Evolutionary conservation across 1,139 yeast species (phyloP), one percentile per base, ranked within the genome.

Genomic region (Taphrina confusa): DNA sequence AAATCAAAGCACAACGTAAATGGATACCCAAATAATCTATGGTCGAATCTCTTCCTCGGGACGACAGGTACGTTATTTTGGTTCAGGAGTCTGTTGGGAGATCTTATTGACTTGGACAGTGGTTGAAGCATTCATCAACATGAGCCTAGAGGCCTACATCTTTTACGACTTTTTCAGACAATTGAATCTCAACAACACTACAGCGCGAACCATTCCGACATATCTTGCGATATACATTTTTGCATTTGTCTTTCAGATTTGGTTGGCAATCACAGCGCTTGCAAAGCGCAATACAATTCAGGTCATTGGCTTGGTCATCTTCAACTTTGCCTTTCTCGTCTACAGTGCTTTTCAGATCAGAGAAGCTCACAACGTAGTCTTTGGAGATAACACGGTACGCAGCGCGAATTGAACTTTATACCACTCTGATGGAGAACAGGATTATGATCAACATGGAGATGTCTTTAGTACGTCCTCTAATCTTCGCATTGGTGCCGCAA

Each of bases 171-270:
- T 46, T 18, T 56, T 27, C 44, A 8, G 46, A n/a, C 47, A 44
- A 11, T 25, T 56, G 12, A 36, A 47, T n/a, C 40, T 56, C 31
- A 25, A 46, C 22, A 56, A 56, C 23, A 56, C 47, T 9, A 47
- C 54, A 6, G 60, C 60, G 14, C 23, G 60, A 22, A 56, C 60
- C 9, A 47, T 56, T 14, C 60, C 60, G 37, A 56, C 60, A 12
- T 56, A 56, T 39, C 54, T 56, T 6, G 54, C 60, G 18, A 56
- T 56, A 28, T 56, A 46, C 60, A 56, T 56, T 12, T 46, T 31
- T 31, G 60, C 60, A n/a, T 56, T 56, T 30, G 37, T 34, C 44
- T 56, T 56, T 39, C 60, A 56, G 25, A 28, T 47, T 14, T 36
- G 50, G 36, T 39, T 56, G 20, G 60, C 60, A 11, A 34, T 56